Evolutionary conservation across 2,329 filamentous ascomycete species (phyloP).

Genomic region (Bertia moriformis): DNA sequence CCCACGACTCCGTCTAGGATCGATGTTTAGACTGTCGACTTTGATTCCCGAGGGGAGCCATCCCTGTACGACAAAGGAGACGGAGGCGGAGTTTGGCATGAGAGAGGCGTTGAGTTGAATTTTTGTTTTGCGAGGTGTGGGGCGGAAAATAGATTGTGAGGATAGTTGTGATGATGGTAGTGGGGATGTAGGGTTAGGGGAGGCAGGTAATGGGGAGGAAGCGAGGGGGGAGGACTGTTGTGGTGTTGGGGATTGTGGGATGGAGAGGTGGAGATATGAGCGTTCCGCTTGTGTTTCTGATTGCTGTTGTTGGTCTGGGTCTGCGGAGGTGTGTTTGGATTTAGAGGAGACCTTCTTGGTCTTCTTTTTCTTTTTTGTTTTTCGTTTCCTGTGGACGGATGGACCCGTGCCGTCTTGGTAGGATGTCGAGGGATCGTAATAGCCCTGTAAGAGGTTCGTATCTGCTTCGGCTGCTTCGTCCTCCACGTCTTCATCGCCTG

Average conservation of each 20-base stretch:
- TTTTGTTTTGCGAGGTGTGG: conserved; percentile 28
- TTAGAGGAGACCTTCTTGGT: background rate
- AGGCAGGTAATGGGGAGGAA: background rate
- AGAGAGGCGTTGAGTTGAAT: conserved; percentile 56
- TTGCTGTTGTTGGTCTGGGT: background rate
- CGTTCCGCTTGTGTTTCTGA: no score
- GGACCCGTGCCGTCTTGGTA: conserved; percentile 8
- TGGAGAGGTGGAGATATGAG: no score
- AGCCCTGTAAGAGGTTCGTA: conserved; percentile 29
- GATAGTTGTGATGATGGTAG: background rate
- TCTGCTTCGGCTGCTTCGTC: conserved; percentile 25
- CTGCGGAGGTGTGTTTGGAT: background rate
- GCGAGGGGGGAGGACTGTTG: background rate
- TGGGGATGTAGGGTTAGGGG: background rate
- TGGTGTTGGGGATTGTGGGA: background rate
- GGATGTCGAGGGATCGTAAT: conserved; percentile 38
- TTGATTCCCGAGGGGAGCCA: conserved; percentile 56
- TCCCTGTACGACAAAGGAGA: conserved; percentile 58
- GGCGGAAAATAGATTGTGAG: background rate
- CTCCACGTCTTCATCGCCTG: conserved; percentile 11
- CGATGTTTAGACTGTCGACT: conserved; percentile 52
- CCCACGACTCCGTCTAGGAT: conserved; percentile 70
- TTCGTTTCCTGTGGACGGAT: conserved; percentile 17
- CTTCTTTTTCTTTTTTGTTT: conserved; percentile 11
- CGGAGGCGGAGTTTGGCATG: conserved; percentile 66